Percentiles rank a stretch among this genome's conserved stretches.
phyloP scores from a whole-genome alignment of 2,329 filamentous ascomycete species.

The Colletotrichum falcatum region DNA sequence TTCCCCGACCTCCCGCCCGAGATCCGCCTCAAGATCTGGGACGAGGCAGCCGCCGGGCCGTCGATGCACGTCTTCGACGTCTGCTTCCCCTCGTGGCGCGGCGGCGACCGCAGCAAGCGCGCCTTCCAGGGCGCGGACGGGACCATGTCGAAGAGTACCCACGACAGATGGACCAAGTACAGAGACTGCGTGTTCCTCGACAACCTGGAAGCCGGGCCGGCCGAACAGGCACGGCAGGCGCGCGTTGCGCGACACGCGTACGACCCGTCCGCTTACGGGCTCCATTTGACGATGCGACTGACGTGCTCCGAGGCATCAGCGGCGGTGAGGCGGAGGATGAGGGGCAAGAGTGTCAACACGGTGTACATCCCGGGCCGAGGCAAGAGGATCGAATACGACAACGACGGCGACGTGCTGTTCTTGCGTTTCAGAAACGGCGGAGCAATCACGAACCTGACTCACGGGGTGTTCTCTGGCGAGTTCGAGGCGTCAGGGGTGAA shows the following conservation, averaged over 20 bases:
- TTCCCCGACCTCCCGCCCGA: slow-evolving; percentile 34
- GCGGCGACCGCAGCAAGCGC: slow-evolving; percentile 16
- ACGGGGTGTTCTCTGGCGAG: slow-evolving; percentile 31
- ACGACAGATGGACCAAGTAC: slow-evolving; percentile 27
- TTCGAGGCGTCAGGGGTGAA: slow-evolving; percentile 27
- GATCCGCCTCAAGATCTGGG: slow-evolving; percentile 36
- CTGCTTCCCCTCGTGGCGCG: slow-evolving; percentile 45
- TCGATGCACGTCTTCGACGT: slow-evolving; percentile 48
- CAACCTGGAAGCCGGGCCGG: slow-evolving; percentile 10
- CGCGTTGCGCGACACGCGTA: slow-evolving; percentile 20
- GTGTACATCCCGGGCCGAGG: slow-evolving; percentile 46
- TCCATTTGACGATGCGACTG: slow-evolving; percentile 21
- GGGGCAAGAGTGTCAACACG: slow-evolving; percentile 37
- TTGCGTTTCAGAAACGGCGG: slow-evolving; percentile 45
- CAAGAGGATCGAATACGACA: slow-evolving; percentile 44
- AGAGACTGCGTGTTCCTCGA: slow-evolving; percentile 36
- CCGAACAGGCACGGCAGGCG: slow-evolving; percentile 11
- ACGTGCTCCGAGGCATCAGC: slow-evolving; percentile 38
- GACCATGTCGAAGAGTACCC: not conserved
- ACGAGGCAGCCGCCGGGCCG: slow-evolving; percentile 37
- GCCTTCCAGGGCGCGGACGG: slow-evolving; percentile 18
- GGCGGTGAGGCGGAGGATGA: slow-evolving; percentile 1
- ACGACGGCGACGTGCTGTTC: slow-evolving; percentile 46
- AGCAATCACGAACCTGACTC: slow-evolving; percentile 18
- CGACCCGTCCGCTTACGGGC: slow-evolving; percentile 28